These are phyloP conservation scores for Trifolium subterraneum DNA, from an alignment of 306 rosid species.

Conservation along the genomic window DNA sequence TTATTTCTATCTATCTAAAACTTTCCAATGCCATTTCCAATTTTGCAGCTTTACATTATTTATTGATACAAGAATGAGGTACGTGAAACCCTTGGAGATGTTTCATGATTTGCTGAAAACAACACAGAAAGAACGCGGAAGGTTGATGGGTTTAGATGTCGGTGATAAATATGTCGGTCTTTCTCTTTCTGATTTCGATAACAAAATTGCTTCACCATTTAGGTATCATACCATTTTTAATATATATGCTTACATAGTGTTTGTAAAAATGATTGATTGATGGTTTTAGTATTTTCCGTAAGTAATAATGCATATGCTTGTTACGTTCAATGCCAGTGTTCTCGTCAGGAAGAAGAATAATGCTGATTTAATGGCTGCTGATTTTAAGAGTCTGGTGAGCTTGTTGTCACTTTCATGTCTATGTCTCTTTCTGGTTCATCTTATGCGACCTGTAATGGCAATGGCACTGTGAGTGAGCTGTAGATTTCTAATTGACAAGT, in stretches of 20 bases:
- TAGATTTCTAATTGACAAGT: conserved; percentile 7
- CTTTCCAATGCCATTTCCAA: background rate
- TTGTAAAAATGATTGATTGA: background rate
- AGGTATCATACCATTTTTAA: conserved; percentile 42
- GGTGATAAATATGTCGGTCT: conserved; percentile 84
- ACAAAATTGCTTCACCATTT: conserved; percentile 71
- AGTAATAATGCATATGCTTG: background rate
- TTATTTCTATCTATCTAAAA: too few species aligned
- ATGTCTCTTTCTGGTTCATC: too few species aligned
- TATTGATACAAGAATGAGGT: conserved; percentile 52
- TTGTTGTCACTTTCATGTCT: background rate
- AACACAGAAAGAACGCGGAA: conserved; percentile 45
- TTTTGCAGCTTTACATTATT: conserved; percentile 15
- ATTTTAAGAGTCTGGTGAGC: conserved; percentile 71
- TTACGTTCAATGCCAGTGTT: conserved; percentile 58
- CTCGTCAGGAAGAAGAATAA: conserved; percentile 67
- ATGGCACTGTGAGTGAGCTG: background rate
- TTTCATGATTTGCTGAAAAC: conserved; percentile 54
- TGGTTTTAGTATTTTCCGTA: background rate
- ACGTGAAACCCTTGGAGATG: conserved; percentile 60
- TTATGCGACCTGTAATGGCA: conserved; percentile 24
- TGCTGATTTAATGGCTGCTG: conserved; percentile 58
- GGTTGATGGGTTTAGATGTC: conserved; percentile 85
- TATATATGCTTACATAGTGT: too few species aligned
- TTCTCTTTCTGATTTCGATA: conserved; percentile 67